Evolutionary conservation across 305 asterid species (phyloP).

Genomic region (Euphrasia arctica): DNA sequence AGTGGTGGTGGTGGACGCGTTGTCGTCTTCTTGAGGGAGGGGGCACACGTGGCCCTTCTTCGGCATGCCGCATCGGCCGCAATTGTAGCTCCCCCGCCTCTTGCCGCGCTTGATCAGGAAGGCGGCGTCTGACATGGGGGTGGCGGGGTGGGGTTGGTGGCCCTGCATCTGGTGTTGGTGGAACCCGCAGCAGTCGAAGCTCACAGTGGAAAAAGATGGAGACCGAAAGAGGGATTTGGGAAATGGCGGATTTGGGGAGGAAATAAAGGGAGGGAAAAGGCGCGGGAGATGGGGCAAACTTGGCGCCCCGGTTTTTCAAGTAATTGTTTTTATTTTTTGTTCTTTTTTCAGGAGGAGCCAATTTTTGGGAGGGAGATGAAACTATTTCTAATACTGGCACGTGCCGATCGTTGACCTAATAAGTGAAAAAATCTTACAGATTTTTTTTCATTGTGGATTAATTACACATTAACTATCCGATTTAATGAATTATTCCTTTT

Average conservation of each 20-base stretch:
- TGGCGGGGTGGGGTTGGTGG: constrained; percentile 76
- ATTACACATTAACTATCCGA: no score
- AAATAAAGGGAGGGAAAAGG: constrained; percentile 49
- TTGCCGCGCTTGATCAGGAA: constrained; percentile 50
- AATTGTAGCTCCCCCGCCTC: constrained; percentile 76
- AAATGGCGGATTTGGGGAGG: constrained; percentile 23
- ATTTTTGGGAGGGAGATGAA: constrained; percentile 7
- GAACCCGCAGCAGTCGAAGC: not conserved
- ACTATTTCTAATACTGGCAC: constrained; percentile 16
- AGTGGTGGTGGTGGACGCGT: constrained; percentile 24
- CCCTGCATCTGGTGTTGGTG: constrained; percentile 40
- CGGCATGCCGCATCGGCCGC: constrained; percentile 88
- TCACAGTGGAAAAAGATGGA: constrained; percentile 9
- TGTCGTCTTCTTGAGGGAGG: constrained; percentile 24
- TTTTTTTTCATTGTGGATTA: not conserved
- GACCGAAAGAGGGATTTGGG: not conserved
- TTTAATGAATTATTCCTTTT: no score
- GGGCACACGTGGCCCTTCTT: constrained; percentile 79
- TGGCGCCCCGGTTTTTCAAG: constrained; percentile 55
- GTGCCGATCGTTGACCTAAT: constrained; percentile 29
- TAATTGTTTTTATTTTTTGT: not conserved
- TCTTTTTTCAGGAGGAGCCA: constrained; percentile 12
- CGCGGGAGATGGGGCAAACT: constrained; percentile 46
- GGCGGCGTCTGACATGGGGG: constrained; percentile 64
- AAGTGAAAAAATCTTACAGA: not conserved